phyloP scores from a whole-genome alignment of 2,329 filamentous ascomycete genomes.

The Stachybotrys elegans region DNA sequence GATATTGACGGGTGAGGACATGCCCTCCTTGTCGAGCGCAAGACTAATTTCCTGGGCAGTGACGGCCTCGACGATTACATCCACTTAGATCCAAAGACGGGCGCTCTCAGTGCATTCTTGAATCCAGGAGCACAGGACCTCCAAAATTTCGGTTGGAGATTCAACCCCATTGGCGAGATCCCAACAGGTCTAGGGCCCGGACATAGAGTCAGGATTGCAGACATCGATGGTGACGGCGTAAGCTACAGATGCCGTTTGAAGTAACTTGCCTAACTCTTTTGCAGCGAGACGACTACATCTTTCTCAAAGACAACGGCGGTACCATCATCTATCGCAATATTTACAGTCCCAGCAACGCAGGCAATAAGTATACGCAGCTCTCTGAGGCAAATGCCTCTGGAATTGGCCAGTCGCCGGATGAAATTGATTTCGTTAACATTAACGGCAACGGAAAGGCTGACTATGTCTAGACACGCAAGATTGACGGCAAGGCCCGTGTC shows the following conservation, averaged over 20 bases:
- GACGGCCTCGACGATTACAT: constrained; percentile 11
- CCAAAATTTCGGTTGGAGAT: neutral
- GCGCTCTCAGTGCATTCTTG: constrained; percentile 5
- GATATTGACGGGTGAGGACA: constrained; percentile 9
- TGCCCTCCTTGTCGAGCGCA: neutral
- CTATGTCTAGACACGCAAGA: constrained; percentile 12
- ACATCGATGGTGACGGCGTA: constrained; percentile 18
- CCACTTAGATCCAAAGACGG: constrained; percentile 6
- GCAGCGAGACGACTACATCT: constrained; percentile 12
- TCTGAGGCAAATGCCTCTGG: constrained; percentile 10
- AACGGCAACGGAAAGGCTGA: constrained; percentile 15
- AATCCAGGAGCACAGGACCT: neutral
- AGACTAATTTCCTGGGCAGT: neutral
- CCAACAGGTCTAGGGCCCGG: constrained; percentile 11
- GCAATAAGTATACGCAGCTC: neutral
- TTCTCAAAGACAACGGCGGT: constrained; percentile 6
- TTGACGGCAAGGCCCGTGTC: constrained; percentile 9
- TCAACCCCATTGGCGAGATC: constrained; percentile 7
- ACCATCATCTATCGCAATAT: constrained; percentile 11
- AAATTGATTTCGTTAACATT: constrained; percentile 15
- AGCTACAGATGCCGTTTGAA: too few relatives aligned
- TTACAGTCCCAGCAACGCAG: neutral
- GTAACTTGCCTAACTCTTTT: too few relatives aligned
- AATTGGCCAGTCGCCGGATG: constrained; percentile 10
- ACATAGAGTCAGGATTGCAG: constrained; percentile 12